These are phyloP conservation scores for Helenozyma baotianmanensis DNA, from an alignment of 805 yeast species.

Conservation along the genomic window DNA sequence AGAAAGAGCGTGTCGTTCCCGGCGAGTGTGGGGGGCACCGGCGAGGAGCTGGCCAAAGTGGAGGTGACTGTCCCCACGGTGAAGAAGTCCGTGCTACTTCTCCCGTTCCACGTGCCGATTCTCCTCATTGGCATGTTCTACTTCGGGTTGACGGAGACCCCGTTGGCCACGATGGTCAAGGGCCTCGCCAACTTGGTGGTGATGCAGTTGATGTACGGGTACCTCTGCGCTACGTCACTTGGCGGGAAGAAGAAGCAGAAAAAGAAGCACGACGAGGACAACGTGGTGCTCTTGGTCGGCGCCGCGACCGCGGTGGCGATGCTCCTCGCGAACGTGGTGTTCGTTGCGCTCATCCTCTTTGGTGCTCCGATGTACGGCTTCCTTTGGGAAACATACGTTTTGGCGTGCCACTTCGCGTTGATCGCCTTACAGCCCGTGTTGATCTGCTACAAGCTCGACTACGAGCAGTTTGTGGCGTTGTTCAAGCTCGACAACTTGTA, in stretches of 20 bases:
- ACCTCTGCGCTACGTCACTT: conserved; percentile 1
- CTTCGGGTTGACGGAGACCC: conserved; percentile 24
- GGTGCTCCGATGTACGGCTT: conserved; percentile 75
- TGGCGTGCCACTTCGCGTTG: conserved; percentile 58
- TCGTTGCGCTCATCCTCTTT: conserved; percentile 48
- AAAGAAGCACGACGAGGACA: conserved; percentile 3
- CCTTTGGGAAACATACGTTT: conserved; percentile 49
- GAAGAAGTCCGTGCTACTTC: conserved; percentile 8
- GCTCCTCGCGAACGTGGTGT: conserved; percentile 35
- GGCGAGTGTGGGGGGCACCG: conserved; percentile 3
- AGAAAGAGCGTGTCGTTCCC: conserved; percentile 15
- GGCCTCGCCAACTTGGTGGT: conserved; percentile 23
- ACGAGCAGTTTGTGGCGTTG: conserved; percentile 27
- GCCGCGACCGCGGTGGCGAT: conserved; percentile 22
- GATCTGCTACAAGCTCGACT: conserved; percentile 48
- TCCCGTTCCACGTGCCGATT: conserved; percentile 29
- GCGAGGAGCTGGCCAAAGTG: conserved; percentile 1
- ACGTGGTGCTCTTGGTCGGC: conserved; percentile 9
- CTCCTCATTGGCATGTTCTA: conserved; percentile 26
- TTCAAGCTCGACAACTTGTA: conserved; percentile 20
- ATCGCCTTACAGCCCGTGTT: conserved; percentile 64
- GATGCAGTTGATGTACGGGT: conserved; percentile 21
- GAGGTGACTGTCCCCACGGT: conserved; percentile 6
- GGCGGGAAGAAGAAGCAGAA: conserved; percentile 1
- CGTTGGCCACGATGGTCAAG: conserved; percentile 18